Percentiles rank a stretch among this genome's conserved stretches.
Evolutionary conservation across 306 rosid species (phyloP).

Genomic region (Cucurbita moschata): DNA sequence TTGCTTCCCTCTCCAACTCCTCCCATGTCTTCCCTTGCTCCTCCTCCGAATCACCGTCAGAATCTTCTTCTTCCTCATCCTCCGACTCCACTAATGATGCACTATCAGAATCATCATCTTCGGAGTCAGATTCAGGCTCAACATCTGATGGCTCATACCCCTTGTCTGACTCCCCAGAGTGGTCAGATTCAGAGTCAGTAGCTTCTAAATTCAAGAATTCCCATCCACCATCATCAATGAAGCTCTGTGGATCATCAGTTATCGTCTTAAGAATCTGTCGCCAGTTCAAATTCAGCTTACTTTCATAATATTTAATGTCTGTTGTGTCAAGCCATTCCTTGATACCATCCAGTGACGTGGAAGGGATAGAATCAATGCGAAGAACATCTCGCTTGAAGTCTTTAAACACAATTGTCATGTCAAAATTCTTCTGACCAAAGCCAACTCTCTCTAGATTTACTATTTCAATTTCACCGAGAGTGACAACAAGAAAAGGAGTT

Average conservation of each 20-base stretch:
- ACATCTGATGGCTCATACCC: conserved; percentile 81
- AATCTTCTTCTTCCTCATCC: conserved; percentile 43
- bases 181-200: conserved; percentile 77
- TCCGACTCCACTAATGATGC: conserved; percentile 84
- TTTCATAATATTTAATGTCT: conserved; percentile 84
- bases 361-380: conserved; percentile 85
- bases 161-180: conserved; percentile 70
- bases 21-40: conserved; percentile 80
- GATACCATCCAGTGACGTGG: conserved; percentile 76
- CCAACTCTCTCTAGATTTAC: conserved; percentile 94
- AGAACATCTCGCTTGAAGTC: conserved; percentile 88
- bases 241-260: conserved; percentile 84
- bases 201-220: conserved; percentile 91
- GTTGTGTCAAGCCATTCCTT: conserved; percentile 95
- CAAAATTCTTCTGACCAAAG: conserved; percentile 97
- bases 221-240: conserved; percentile 94
- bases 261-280: conserved; percentile 88
- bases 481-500: conserved; percentile 77
- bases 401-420: conserved; percentile 80
- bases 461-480: conserved; percentile 83
- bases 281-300: conserved; percentile 93
- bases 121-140: conserved; percentile 80
- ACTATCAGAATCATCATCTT: conserved; percentile 68
- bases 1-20: conserved; percentile 95
- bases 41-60: conserved; percentile 31